Conservation (phyloP, 371 early-diverging fungal species). For the Circinella minor region DNA sequence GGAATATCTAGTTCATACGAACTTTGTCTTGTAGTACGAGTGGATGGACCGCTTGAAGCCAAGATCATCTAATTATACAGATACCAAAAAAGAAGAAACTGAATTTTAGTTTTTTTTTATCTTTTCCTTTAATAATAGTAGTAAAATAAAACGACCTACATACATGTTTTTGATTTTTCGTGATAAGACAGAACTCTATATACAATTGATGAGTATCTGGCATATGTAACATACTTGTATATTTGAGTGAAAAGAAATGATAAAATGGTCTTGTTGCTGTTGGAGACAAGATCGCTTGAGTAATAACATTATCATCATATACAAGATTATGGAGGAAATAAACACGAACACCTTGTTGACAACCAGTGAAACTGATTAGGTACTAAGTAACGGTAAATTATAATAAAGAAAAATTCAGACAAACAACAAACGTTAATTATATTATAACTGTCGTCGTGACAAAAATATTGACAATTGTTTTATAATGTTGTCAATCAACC, state of each 20-base stretch:
- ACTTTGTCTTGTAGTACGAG: neutral
- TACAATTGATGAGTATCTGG: neutral
- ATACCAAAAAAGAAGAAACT: neutral
- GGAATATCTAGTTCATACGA: neutral
- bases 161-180: slow-evolving; percentile 2
- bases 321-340: neutral
- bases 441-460: no score
- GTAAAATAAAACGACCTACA: neutral
- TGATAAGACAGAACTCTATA: neutral
- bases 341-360: neutral
- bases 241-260: neutral
- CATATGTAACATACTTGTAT: neutral
- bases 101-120: neutral
- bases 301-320: neutral
- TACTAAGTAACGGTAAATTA: neutral
- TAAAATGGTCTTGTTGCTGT: neutral
- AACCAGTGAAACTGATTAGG: neutral
- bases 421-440: no score
- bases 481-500: neutral
- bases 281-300: neutral
- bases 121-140: neutral
- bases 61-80: slow-evolving; percentile 5
- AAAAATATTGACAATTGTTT: neutral
- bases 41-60: neutral
- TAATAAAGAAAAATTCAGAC: no score